Evolutionary conservation across 108 stramenopile species (phyloP), one percentile per base, ranked within the genome.

Genomic region (Schizochytrium sp.): DNA sequence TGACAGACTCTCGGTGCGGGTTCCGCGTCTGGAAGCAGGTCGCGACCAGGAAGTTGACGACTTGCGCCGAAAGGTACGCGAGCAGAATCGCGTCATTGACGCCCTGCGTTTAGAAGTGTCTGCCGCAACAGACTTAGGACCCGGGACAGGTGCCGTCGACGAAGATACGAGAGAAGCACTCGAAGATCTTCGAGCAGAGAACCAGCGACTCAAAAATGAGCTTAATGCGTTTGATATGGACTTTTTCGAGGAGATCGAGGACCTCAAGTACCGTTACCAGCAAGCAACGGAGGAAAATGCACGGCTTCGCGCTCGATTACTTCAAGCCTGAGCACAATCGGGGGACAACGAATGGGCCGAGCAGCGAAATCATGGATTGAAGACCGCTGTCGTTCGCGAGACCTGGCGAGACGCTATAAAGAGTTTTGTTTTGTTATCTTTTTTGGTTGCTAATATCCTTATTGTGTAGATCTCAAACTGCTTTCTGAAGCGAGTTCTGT

Each of bases 221-320:
- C 89, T 95, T 18, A 57, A 57, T 28, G 94, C 93, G 44, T 94
- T 95, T 55, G 94, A 94, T 60, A 60, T 93, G 53, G 94, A 93
- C 47, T 95, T 95, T 88, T 95, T 95, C 76, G 94, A 95, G 72
- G 94, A 95, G 87, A 92, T 95, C 21, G 94, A 95, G 72, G 93
- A 95, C 69, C 92, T 95, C 44, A 95, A 95, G 76, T 93, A 91
- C 88, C 71, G 89, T 58, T 91, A 94, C 90, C 91, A 88, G 51
- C 92, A 93, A 90, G 94, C 94, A 8, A 48, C 60, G 44, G 47
- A 90, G 48, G 76, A 83, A 1, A 83, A 83, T 23, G n/a, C 48
- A 18, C n/a, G 48, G 76, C 76, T 83, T 69, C 63, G 63, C 34
- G 63, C 63, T 28, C 63, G 63, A 12, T 6, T 18, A 10, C 14